Evolutionary conservation across 2,329 filamentous ascomycete species (phyloP), one percentile per base, ranked within the genome.

Genomic region (Phialophora macrospora): DNA sequence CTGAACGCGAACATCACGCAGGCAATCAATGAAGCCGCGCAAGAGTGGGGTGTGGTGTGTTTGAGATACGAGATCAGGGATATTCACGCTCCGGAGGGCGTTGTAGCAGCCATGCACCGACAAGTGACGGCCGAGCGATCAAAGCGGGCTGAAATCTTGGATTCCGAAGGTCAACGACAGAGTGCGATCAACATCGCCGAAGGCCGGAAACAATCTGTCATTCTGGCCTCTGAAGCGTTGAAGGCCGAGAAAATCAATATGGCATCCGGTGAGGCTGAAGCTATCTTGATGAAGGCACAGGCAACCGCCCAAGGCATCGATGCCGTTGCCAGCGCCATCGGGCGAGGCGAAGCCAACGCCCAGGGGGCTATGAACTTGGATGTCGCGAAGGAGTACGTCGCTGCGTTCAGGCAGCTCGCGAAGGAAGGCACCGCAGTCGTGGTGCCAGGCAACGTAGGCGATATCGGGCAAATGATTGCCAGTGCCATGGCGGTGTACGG

Each of bases 141-240:
- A 75, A 99, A 99, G 85, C 90, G 95, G 70, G 95, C 95, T 63
- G 95, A 99, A 81, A 99, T 99, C 74, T 84, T 99, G 55, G 95
- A 99, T 65, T 97, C 92, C 0, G 95, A 99, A 77, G 95, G 95
- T 80, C 95, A 99, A 80, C 86, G 95, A 69, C 95, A 99, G 81
- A 94, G 90, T 74, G 95, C 95, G 46, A 99, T 99, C 85, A 99
- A 99, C 79, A 97, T 99, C 72, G 95, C 95, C 63, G 95, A 99
- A 83, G 95, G 95, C 78, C 88, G 90, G 79, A 99, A 99, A 83
- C 95, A 98, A 84, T 93, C 89, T 72, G 94, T 97, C 24, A 99
- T 99, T 73, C 84, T 99, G 26, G 95, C 95, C 0, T 97, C 93
- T 8, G 95, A 99, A 80, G 95, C 95, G 17, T 75, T 97, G 80